Evolutionary conservation across 2,329 filamentous ascomycete genomes (phyloP).

Genomic region (Cercospora beticola): DNA sequence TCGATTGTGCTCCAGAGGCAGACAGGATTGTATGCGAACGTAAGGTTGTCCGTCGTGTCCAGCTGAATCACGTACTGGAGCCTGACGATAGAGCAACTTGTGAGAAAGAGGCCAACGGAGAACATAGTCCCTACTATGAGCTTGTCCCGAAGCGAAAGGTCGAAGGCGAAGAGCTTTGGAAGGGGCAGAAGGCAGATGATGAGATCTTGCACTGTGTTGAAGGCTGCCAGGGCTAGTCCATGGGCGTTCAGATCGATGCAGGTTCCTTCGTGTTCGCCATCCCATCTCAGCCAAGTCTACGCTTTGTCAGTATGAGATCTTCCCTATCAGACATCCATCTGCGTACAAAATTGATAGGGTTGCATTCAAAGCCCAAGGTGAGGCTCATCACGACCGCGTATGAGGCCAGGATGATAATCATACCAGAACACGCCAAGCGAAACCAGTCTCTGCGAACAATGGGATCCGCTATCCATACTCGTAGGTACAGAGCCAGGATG

Average conservation of each 20-base stretch:
- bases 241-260: conserved; percentile 14
- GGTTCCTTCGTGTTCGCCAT: conserved; percentile 7
- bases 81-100: conserved; percentile 22
- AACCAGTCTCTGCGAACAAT: conserved; percentile 8
- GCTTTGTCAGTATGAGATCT: neutral
- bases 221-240: conserved; percentile 10
- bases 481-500: conserved; percentile 13
- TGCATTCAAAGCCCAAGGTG: conserved; percentile 14
- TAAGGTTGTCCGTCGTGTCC: conserved; percentile 18
- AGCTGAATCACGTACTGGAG: conserved; percentile 14
- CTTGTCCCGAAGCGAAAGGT: conserved; percentile 11
- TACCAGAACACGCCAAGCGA: conserved; percentile 1
- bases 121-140: conserved; percentile 11
- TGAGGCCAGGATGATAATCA: conserved; percentile 2
- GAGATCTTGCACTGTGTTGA: conserved; percentile 19
- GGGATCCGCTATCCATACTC: conserved; percentile 3
- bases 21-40: conserved; percentile 21
- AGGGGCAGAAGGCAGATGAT: conserved; percentile 17
- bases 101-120: conserved; percentile 26
- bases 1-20: conserved; percentile 24
- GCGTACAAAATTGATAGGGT: conserved; percentile 15
- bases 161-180: conserved; percentile 9
- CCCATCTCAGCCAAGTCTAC: conserved; percentile 14
- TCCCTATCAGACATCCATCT: too few species aligned
- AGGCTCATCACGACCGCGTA: conserved; percentile 14